These are phyloP conservation scores for Apiospora malaysiana DNA, from an alignment of 2,329 filamentous ascomycete genomes.

Conservation along the genomic window DNA sequence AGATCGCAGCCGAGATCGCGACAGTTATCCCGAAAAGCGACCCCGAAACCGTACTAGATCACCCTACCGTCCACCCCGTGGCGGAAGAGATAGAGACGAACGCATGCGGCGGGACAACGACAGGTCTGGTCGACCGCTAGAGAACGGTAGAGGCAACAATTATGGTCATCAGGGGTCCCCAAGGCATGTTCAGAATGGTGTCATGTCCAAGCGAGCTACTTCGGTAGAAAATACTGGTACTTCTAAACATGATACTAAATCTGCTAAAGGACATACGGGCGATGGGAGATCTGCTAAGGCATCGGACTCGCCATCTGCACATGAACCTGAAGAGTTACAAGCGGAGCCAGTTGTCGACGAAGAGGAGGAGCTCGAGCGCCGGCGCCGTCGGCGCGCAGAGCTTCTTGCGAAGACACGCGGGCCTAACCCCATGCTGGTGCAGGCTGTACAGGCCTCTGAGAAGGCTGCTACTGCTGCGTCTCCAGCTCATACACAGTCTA, in stretches of 20 bases:
- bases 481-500: conserved; percentile 52
- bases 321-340: conserved; percentile 51
- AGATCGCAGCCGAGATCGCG: conserved; percentile 54
- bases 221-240: conserved; percentile 63
- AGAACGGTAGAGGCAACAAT: conserved; percentile 42
- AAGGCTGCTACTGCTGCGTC: conserved; percentile 58
- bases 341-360: conserved; percentile 74
- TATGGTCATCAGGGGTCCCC: conserved; percentile 51
- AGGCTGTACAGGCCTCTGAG: conserved; percentile 71
- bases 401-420: conserved; percentile 83
- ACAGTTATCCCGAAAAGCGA: conserved; percentile 59
- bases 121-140: conserved; percentile 33
- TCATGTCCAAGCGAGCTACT: conserved; percentile 68
- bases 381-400: conserved; percentile 82
- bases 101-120: conserved; percentile 33
- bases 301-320: conserved; percentile 40
- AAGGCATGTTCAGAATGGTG: conserved; percentile 57
- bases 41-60: conserved; percentile 51
- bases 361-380: conserved; percentile 82
- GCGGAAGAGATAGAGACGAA: conserved; percentile 35
- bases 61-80: conserved; percentile 35
- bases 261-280: conserved; percentile 64
- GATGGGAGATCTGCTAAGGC: conserved; percentile 34
- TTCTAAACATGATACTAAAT: conserved; percentile 72
- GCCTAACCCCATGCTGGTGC: conserved; percentile 74